Evolutionary conservation across 2,329 filamentous ascomycete genomes (phyloP), one percentile per base, ranked within the genome.

Genomic region (Teratosphaeria viscida): DNA sequence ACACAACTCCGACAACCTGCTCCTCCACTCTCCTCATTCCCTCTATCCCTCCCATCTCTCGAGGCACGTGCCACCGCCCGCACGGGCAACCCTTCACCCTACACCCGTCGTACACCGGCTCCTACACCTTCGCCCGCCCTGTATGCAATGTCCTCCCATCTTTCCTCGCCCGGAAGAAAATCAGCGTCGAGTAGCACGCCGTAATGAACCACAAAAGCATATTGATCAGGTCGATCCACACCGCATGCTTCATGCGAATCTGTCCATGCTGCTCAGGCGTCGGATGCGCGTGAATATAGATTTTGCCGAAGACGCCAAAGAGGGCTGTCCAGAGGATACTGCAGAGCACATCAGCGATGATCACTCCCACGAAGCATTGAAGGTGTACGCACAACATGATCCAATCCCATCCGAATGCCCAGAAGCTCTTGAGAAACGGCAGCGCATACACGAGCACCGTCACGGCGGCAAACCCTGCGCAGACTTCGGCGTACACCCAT

Each of bases 281-380:
- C 0, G 85, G 72, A 60, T 90, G 73, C 67, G 85, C 85, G 58
- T 82, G 74, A 70, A 95, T 88, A 78, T 87, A 96, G 79, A 92
- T 84, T 67, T 81, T 85, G 58, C 86, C 91, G 71, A 96, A 96
- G 61, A 94, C 77, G 19, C 90, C 91, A 72, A 95, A 95, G 5
- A 94, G 79, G 1, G 85, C 83, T 61, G 90, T 84, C 86, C 89
- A 95, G 34, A 95, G 81, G 63, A 94, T 78, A 66, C 74, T 73
- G 57, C 49, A 11, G 23, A 32, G 52, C 23, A 54, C 52, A 32
- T 54, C 14, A 54, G 23, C 52, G 19, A 54, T 5, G 11, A 54
- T 14, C 52, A 54, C 12, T 14, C 52, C 14, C 23, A 32, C 52
- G 12, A 14, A 27, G 2, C 14, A 14, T 12, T 56, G 54, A 26